Conservation (phyloP, 2,329 filamentous ascomycete species). For the Neofusicoccum parvum region DNA sequence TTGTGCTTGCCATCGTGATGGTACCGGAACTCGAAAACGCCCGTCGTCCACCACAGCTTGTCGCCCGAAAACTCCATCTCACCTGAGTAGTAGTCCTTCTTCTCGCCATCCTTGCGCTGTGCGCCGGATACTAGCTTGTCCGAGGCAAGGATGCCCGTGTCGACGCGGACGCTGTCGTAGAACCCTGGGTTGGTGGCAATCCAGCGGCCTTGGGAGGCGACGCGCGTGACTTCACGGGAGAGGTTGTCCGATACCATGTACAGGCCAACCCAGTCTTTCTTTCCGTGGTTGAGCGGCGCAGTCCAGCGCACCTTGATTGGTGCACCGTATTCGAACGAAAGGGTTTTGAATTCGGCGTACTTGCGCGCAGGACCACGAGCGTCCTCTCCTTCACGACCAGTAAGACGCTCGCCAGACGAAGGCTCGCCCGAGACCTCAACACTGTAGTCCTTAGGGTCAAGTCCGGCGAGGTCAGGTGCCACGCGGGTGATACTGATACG, state of each 20-base stretch:
- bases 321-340: constrained; percentile 84
- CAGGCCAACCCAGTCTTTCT: constrained; percentile 91
- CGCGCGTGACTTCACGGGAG: constrained; percentile 78
- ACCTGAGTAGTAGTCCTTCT: constrained; percentile 67
- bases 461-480: constrained; percentile 76
- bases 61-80: constrained; percentile 88
- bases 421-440: constrained; percentile 71
- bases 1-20: constrained; percentile 92
- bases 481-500: constrained; percentile 81
- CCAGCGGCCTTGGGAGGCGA: constrained; percentile 89
- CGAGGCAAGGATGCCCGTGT: constrained; percentile 72
- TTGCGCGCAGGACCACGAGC: constrained; percentile 65
- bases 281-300: constrained; percentile 82
- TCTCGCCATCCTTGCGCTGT: constrained; percentile 50
- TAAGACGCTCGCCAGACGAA: constrained; percentile 57
- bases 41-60: constrained; percentile 96
- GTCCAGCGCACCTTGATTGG: constrained; percentile 90
- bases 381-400: constrained; percentile 72
- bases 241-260: constrained; percentile 96
- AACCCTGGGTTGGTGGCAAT: constrained; percentile 74
- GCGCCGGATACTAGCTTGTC: constrained; percentile 60
- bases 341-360: constrained; percentile 66
- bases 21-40: constrained; percentile 95
- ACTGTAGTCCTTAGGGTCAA: constrained; percentile 78
- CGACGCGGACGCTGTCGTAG: constrained; percentile 74